phyloP scores from a whole-genome alignment of 2,329 filamentous ascomycete species.

The Diaporthe sp. region DNA sequence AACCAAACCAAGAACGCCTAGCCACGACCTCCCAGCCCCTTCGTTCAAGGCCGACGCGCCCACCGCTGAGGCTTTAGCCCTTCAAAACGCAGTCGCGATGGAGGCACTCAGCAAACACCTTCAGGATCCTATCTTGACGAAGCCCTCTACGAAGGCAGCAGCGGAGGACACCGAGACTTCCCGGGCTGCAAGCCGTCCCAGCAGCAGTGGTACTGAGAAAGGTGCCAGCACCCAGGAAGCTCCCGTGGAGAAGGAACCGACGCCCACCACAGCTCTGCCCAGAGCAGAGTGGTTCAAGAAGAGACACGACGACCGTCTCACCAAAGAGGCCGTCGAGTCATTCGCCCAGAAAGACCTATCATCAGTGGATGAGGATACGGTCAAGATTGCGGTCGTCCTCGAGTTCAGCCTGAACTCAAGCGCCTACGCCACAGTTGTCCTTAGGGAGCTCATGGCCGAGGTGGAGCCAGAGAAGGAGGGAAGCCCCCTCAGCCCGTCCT shows the following conservation, averaged over 20 bases:
- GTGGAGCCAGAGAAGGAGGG: constrained; percentile 28
- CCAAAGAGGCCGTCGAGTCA: constrained; percentile 32
- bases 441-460: constrained; percentile 47
- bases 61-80: neutral
- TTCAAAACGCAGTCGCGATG: constrained; percentile 21
- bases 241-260: neutral
- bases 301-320: neutral
- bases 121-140: neutral
- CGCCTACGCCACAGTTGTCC: constrained; percentile 51
- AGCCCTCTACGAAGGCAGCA: neutral
- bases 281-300: constrained; percentile 9
- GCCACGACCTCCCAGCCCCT: neutral
- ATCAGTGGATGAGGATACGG: constrained; percentile 36
- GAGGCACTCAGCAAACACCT: constrained; percentile 25
- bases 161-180: neutral
- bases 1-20: neutral
- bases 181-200: neutral
- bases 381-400: constrained; percentile 49
- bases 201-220: neutral
- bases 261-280: neutral
- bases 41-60: neutral
- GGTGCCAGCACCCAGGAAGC: neutral
- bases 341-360: constrained; percentile 39
- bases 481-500: constrained; percentile 27
- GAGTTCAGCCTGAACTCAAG: constrained; percentile 49